Conservation (phyloP, 768 basidiomycete species). For the Rhodosporidiobolus odoratus region DNA sequence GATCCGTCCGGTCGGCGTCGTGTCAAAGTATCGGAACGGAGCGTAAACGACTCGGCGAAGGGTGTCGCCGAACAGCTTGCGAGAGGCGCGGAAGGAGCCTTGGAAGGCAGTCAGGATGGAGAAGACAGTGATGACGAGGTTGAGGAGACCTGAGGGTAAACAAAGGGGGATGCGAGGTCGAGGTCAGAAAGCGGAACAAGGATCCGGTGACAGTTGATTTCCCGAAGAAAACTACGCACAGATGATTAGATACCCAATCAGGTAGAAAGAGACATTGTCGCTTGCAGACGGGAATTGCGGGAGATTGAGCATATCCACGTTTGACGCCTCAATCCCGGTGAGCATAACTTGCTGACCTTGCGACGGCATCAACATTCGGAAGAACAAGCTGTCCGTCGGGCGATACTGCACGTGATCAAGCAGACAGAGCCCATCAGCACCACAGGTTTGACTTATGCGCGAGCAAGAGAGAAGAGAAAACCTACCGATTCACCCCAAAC, state of each 20-base stretch:
- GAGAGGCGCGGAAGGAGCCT: slow-evolving; percentile 62
- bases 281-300: slow-evolving; percentile 50
- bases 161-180: slow-evolving; percentile 46
- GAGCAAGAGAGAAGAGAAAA: not conserved
- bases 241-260: slow-evolving; percentile 61
- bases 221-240: slow-evolving; percentile 38
- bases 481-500: slow-evolving; percentile 28
- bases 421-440: not conserved
- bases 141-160: slow-evolving; percentile 45
- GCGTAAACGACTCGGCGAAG: slow-evolving; percentile 58
- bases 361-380: slow-evolving; percentile 2
- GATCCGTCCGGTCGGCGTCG: slow-evolving; percentile 70
- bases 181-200: not conserved
- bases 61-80: slow-evolving; percentile 55
- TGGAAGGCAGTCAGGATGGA: slow-evolving; percentile 64
- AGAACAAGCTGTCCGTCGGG: slow-evolving; percentile 2
- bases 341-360: slow-evolving; percentile 13
- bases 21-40: slow-evolving; percentile 66
- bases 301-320: not conserved
- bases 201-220: no score
- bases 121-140: slow-evolving; percentile 37
- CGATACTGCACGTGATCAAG: slow-evolving; percentile 5
- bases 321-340: slow-evolving; percentile 1
- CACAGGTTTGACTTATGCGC: no score
- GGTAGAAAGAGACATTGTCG: slow-evolving; percentile 61